Percentiles rank a stretch among this genome's conserved stretches.
phyloP scores from a whole-genome alignment of 2,329 filamentous ascomycete species.

The Colletotrichum cereale region DNA sequence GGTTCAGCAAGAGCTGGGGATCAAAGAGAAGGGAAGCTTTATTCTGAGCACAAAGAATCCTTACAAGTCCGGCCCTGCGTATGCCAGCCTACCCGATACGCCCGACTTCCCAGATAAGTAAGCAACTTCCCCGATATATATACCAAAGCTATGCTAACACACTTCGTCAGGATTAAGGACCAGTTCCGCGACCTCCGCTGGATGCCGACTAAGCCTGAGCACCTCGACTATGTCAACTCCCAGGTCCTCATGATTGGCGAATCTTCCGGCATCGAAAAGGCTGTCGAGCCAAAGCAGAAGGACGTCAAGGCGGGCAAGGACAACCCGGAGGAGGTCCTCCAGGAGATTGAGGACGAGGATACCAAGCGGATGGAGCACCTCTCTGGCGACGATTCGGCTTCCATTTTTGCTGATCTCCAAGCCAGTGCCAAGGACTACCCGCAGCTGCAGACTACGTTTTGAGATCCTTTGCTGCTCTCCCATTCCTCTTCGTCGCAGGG shows the following conservation, averaged over 20 bases:
- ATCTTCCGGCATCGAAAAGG: conserved; percentile 67
- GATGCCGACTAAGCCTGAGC: conserved; percentile 78
- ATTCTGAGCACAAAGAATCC: conserved; percentile 87
- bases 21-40: conserved; percentile 80
- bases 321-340: conserved; percentile 77
- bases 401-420: conserved; percentile 63
- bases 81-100: conserved; percentile 71
- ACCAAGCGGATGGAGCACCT: conserved; percentile 71
- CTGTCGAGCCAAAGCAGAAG: conserved; percentile 65
- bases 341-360: conserved; percentile 82
- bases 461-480: conserved; percentile 1
- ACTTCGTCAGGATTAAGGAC: conserved; percentile 67
- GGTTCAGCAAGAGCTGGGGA: conserved; percentile 80
- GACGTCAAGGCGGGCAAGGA: conserved; percentile 72
- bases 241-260: conserved; percentile 86
- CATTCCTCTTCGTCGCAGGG: not conserved
- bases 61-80: conserved; percentile 72
- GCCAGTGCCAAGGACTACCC: conserved; percentile 71
- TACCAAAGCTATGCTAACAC: conserved; percentile 14
- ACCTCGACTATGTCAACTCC: conserved; percentile 79
- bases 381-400: conserved; percentile 58
- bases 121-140: no score
- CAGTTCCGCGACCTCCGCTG: conserved; percentile 81
- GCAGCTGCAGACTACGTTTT: conserved; percentile 70
- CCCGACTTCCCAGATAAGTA: conserved; percentile 64